These are phyloP conservation scores for Discostella stelligeroides DNA, from an alignment of 108 stramenopile genomes.

Conservation along the genomic window DNA sequence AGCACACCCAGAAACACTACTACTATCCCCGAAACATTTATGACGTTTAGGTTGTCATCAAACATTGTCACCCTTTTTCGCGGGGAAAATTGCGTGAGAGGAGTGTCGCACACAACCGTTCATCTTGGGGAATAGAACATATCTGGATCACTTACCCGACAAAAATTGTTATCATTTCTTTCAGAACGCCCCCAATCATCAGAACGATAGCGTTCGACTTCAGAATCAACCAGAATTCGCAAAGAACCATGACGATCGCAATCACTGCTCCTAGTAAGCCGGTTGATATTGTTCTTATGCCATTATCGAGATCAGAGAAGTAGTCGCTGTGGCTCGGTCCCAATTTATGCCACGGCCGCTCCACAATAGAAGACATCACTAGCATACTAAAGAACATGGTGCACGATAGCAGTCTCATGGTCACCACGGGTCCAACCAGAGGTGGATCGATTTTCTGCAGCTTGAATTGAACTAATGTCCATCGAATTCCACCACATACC, in stretches of 20 bases:
- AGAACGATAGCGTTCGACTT: conserved; percentile 80
- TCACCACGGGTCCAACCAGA: conserved; percentile 74
- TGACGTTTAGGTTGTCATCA: conserved; percentile 65
- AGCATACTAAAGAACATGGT: conserved; percentile 82
- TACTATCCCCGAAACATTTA: conserved; percentile 63
- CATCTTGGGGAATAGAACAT: neutral
- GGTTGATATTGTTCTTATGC: conserved; percentile 52
- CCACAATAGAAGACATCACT: conserved; percentile 60
- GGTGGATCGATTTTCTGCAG: conserved; percentile 82
- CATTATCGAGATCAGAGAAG: conserved; percentile 34
- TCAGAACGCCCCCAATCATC: conserved; percentile 92
- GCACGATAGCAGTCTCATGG: conserved; percentile 80
- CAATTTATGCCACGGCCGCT: conserved; percentile 69
- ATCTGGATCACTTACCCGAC: conserved; percentile 57
- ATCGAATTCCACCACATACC: conserved; percentile 75
- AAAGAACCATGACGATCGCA: conserved; percentile 86
- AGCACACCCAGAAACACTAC: conserved; percentile 82
- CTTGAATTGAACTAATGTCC: conserved; percentile 87
- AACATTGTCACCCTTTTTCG: conserved; percentile 68
- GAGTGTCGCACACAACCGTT: conserved; percentile 6
- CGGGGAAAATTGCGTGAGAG: too few species aligned
- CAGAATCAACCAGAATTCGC: conserved; percentile 90
- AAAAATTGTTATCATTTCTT: conserved; percentile 86
- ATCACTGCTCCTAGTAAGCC: conserved; percentile 74
- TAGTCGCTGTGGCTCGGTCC: conserved; percentile 35